These are phyloP conservation scores for Gynandropsis gynandra DNA, from an alignment of 345 rosid species.

Conservation along the genomic window DNA sequence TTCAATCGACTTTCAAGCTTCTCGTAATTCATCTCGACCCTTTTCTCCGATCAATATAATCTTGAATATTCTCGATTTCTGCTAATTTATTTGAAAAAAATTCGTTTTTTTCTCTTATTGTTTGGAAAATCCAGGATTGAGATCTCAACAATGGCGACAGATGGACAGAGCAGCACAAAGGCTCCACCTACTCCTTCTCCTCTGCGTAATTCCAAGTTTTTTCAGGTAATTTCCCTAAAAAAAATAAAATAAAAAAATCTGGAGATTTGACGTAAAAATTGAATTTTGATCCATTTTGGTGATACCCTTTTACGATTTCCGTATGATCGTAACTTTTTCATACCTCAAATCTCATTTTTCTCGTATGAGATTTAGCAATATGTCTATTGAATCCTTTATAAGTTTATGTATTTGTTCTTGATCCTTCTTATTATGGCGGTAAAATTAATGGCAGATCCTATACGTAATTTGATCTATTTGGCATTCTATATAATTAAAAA, in stretches of 20 bases:
- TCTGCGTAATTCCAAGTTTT: constrained; percentile 74
- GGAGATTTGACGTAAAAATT: not conserved
- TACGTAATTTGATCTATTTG: constrained; percentile 19
- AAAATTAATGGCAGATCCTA: not conserved
- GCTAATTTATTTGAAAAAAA: not conserved
- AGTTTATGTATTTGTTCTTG: not conserved
- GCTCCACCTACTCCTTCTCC: constrained; percentile 89
- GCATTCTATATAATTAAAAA: constrained; percentile 5
- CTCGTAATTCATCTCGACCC: constrained; percentile 8
- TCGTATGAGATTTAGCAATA: not conserved
- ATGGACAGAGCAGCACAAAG: constrained; percentile 54
- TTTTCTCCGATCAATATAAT: not conserved
- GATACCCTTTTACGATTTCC: constrained; percentile 12
- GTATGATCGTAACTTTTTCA: constrained; percentile 8
- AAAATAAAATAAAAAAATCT: too few relatives aligned
- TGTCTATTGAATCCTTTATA: not conserved
- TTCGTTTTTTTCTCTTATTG: not conserved
- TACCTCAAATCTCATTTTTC: constrained; percentile 1
- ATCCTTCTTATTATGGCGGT: not conserved
- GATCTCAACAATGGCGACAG: constrained; percentile 61
- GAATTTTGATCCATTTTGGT: not conserved
- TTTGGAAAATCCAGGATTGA: constrained; percentile 14
- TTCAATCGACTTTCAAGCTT: not conserved
- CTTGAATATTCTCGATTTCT: constrained; percentile 4
- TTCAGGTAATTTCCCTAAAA: constrained; percentile 50